Evolutionary conservation across 2,329 filamentous ascomycete species (phyloP).

Genomic region (Fonsecaea monophora): DNA sequence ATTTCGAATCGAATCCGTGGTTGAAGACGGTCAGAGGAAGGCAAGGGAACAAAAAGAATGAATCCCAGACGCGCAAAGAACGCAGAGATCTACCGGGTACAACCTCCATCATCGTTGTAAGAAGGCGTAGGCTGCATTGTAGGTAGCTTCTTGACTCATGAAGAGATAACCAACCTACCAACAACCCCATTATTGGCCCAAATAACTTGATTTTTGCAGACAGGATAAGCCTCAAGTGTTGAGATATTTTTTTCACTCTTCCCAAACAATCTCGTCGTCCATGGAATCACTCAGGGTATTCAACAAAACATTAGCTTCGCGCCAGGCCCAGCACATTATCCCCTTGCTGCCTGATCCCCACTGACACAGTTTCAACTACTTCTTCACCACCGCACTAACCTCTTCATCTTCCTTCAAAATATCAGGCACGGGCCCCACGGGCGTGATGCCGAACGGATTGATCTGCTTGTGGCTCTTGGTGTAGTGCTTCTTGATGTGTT

Average conservation of each 20-base stretch:
- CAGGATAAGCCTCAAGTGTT: not conserved
- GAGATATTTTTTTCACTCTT: not conserved
- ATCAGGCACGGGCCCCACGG: slow-evolving; percentile 81
- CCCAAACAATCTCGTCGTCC: not conserved
- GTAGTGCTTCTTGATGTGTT: slow-evolving; percentile 89
- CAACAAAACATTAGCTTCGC: not conserved
- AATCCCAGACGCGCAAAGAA: too few relatives aligned
- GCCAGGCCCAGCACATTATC: not conserved
- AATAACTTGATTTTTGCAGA: not conserved
- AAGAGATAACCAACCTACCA: not conserved
- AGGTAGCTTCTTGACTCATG: too few relatives aligned
- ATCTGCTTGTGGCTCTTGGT: slow-evolving; percentile 71
- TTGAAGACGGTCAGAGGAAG: too few relatives aligned
- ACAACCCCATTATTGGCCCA: not conserved
- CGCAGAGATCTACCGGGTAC: too few relatives aligned
- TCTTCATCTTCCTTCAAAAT: slow-evolving; percentile 80
- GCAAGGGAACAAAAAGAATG: too few relatives aligned
- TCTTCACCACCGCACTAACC: slow-evolving; percentile 63
- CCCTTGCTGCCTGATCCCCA: not conserved
- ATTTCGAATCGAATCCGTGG: too few relatives aligned
- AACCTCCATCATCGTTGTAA: not conserved
- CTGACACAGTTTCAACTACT: not conserved
- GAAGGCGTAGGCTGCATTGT: not conserved
- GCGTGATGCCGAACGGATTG: slow-evolving; percentile 75
- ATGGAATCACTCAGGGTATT: not conserved